Evolutionary conservation across 2,329 filamentous ascomycete species (phyloP).

Genomic region (Blastomyces silverae): DNA sequence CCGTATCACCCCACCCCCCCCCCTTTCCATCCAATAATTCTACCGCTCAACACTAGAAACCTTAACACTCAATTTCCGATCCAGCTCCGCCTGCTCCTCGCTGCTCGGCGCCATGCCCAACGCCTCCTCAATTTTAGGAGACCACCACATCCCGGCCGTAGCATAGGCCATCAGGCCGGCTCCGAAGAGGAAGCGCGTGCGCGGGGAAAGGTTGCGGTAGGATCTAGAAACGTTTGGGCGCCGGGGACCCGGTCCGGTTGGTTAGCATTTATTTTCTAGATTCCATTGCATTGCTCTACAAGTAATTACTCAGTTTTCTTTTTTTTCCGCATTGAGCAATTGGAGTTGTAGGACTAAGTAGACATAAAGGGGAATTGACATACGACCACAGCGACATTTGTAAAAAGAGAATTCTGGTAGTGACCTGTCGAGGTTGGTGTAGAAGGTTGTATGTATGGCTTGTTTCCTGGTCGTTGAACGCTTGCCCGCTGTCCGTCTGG

Average conservation of each 20-base stretch:
- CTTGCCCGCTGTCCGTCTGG: neutral
- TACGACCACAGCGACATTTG: constrained; percentile 13
- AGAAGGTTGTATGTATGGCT: no score
- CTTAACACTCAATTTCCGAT: constrained; percentile 35
- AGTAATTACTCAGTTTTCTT: no score
- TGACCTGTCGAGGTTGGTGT: neutral
- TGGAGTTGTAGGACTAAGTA: neutral
- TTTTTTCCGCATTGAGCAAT: neutral
- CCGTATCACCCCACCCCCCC: constrained; percentile 15
- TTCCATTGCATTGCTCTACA: no score
- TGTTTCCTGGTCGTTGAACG: no score
- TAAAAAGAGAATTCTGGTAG: neutral
- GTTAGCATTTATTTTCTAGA: neutral
- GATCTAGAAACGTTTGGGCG: constrained; percentile 42
- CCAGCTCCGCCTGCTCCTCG: constrained; percentile 62
- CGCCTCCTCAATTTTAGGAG: constrained; percentile 65
- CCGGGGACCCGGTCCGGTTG: neutral
- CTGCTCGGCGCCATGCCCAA: constrained; percentile 67
- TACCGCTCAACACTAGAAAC: constrained; percentile 18
- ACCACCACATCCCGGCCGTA: constrained; percentile 61
- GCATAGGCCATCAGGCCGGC: constrained; percentile 71
- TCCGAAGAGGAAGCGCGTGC: constrained; percentile 65
- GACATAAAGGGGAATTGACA: neutral
- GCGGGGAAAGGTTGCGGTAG: constrained; percentile 65
- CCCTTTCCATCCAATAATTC: constrained; percentile 13